Conservation (phyloP, 306 rosid species). For the Medicago ruthenica region DNA sequence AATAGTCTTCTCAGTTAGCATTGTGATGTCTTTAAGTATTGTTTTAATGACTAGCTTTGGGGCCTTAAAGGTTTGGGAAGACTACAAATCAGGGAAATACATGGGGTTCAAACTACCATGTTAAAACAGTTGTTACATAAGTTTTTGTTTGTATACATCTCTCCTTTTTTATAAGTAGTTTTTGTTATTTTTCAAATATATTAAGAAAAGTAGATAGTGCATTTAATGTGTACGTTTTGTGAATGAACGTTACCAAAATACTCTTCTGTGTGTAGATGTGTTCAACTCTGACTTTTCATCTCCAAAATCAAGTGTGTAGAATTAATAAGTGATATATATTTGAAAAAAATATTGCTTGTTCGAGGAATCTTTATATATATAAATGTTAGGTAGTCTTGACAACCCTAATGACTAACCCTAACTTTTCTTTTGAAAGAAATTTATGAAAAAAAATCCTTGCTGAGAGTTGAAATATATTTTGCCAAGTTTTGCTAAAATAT, state of each 20-base stretch:
- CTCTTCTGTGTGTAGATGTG: neutral
- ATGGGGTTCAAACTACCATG: slow-evolving; percentile 91
- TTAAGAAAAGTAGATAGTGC: neutral
- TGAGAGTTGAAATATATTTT: too few relatives aligned
- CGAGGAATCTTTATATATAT: too few relatives aligned
- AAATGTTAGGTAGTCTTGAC: too few relatives aligned
- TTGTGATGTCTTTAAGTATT: slow-evolving; percentile 78
- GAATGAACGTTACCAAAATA: neutral
- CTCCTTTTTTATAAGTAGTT: neutral
- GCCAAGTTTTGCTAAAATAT: too few relatives aligned
- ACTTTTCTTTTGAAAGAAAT: too few relatives aligned
- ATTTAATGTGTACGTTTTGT: neutral
- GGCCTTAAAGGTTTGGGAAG: slow-evolving; percentile 64
- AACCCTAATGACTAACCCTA: too few relatives aligned
- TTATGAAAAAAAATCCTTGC: too few relatives aligned
- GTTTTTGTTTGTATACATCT: slow-evolving; percentile 9
- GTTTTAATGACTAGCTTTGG: slow-evolving; percentile 85
- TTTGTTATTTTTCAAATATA: neutral
- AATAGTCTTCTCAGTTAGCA: slow-evolving; percentile 75
- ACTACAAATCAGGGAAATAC: slow-evolving; percentile 61
- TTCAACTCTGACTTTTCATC: neutral
- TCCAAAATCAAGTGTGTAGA: neutral
- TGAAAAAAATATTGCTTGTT: neutral
- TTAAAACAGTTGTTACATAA: slow-evolving; percentile 38
- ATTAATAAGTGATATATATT: neutral